Conservation (phyloP, 306 rosid species). For the Phaseolus lunatus region DNA sequence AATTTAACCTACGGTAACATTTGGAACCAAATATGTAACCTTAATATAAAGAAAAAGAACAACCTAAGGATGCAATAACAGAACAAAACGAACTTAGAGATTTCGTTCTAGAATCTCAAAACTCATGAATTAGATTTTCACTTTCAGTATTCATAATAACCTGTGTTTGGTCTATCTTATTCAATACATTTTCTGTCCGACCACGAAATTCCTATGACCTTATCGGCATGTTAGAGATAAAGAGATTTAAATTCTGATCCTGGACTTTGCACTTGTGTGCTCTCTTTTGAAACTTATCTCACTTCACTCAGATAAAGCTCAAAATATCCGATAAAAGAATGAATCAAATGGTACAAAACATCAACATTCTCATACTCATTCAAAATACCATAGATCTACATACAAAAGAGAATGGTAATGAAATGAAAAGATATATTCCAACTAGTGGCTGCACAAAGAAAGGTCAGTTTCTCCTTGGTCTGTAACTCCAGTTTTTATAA, state of each 20-base stretch:
- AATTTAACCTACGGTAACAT: background rate
- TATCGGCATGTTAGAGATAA: too few species aligned
- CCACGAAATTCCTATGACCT: too few species aligned
- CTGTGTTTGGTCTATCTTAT: too few species aligned
- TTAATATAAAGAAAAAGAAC: background rate
- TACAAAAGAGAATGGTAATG: background rate
- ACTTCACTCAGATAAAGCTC: background rate
- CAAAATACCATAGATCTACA: background rate
- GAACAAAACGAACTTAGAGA: background rate
- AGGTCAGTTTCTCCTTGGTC: constrained; percentile 6
- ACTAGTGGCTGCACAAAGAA: background rate
- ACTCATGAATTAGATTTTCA: background rate
- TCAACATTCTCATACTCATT: constrained; percentile 4
- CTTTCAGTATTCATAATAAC: too few species aligned
- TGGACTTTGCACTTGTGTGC: too few species aligned
- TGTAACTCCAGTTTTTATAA: background rate
- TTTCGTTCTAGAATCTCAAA: background rate
- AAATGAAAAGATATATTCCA: background rate
- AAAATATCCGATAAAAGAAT: background rate
- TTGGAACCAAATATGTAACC: background rate
- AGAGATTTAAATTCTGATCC: too few species aligned
- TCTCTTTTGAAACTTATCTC: background rate
- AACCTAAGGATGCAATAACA: background rate
- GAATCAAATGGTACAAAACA: background rate
- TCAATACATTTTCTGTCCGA: too few species aligned